phyloP scores from a whole-genome alignment of 2,329 filamentous ascomycete genomes.

The Aspergillus udagawae region DNA sequence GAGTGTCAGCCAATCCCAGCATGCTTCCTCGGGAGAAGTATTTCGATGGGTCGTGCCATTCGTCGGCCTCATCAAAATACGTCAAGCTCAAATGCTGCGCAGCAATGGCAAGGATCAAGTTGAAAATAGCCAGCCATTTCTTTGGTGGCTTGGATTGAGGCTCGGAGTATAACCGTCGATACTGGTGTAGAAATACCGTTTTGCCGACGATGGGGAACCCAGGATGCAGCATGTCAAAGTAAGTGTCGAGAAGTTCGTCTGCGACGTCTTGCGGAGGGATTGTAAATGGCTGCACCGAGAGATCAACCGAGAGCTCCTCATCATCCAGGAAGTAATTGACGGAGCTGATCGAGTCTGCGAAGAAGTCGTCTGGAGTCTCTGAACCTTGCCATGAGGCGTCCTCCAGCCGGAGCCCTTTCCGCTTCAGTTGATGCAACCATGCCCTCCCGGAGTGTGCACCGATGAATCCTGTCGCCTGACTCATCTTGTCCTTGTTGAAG shows the following conservation, averaged over 20 bases:
- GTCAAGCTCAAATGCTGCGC: slow-evolving; percentile 30
- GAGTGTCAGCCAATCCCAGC: slow-evolving; percentile 28
- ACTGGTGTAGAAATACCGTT: slow-evolving; percentile 33
- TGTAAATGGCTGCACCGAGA: neutral
- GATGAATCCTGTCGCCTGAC: neutral
- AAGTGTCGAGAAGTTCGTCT: slow-evolving; percentile 34
- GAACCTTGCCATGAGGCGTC: neutral
- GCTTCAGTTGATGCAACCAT: neutral
- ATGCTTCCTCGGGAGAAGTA: slow-evolving; percentile 37
- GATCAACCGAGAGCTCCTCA: neutral
- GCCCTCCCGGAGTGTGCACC: neutral
- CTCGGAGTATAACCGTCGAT: slow-evolving; percentile 24
- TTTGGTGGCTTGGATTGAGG: slow-evolving; percentile 25
- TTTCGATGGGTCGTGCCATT: slow-evolving; percentile 28
- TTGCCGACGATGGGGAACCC: slow-evolving; percentile 39
- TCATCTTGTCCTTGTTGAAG: neutral
- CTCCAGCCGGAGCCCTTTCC: neutral
- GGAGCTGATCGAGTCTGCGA: neutral
- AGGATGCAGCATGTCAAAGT: slow-evolving; percentile 34
- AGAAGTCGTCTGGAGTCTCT: neutral
- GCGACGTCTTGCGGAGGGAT: slow-evolving; percentile 18
- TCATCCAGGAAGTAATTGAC: neutral
- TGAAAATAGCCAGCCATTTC: slow-evolving; percentile 38
- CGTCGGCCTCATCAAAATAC: slow-evolving; percentile 25
- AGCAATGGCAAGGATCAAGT: slow-evolving; percentile 39